phyloP scores from a whole-genome alignment of 2,329 filamentous ascomycete species.

The Cladosporium velox region DNA sequence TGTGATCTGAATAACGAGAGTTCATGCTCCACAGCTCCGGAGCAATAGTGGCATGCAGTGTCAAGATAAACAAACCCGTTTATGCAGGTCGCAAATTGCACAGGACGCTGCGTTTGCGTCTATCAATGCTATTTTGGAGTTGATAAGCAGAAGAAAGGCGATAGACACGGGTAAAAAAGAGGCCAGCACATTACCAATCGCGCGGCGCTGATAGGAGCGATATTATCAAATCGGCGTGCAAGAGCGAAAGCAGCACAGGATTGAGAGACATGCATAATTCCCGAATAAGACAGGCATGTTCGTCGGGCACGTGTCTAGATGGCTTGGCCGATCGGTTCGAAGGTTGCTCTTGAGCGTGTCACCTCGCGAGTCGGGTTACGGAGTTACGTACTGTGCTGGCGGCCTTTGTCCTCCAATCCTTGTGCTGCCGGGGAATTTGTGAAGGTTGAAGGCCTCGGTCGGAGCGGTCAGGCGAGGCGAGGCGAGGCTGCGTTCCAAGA shows the following conservation, averaged over 20 bases:
- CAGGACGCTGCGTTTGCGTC: not conserved
- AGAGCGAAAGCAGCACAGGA: not conserved
- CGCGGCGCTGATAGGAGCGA: not conserved
- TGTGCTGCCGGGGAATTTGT: not conserved
- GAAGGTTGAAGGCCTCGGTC: not conserved
- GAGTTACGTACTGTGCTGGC: not conserved
- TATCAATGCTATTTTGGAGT: not conserved
- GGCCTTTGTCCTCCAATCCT: not conserved
- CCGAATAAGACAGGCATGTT: not conserved
- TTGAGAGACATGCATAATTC: not conserved
- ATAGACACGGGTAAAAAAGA: not conserved
- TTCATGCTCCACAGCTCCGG: not conserved
- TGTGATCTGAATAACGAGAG: not conserved
- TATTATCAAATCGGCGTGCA: not conserved
- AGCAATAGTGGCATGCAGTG: not conserved
- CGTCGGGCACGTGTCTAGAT: not conserved
- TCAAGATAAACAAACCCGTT: not conserved
- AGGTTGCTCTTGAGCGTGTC: not conserved
- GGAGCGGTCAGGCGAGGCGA: not conserved
- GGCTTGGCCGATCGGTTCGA: not conserved
- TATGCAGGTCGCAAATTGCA: not conserved
- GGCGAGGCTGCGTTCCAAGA: not conserved
- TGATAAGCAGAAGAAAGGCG: not conserved
- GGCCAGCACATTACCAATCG: not conserved
- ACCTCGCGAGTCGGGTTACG: not conserved